Evolutionary conservation across 805 yeast genomes (phyloP).

Genomic region (Dipodascopsis uninucleata): DNA sequence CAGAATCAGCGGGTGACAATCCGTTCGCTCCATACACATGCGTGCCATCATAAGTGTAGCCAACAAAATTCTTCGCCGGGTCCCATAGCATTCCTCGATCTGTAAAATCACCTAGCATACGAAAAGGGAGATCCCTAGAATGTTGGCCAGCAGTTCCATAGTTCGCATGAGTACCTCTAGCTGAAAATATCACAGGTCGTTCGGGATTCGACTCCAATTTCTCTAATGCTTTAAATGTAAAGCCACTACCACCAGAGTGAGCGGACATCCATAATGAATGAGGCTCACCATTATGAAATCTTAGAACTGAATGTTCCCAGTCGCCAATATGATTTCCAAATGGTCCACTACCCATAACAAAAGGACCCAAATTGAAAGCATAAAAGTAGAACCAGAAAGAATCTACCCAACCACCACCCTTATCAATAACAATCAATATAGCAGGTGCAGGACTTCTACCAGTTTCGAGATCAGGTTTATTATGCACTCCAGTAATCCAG

Average conservation of each 20-base stretch:
- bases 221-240: constrained; percentile 70
- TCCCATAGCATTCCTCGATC: constrained; percentile 97
- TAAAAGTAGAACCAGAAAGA: constrained; percentile 96
- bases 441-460: constrained; percentile 83
- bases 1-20: constrained; percentile 34
- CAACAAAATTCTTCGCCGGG: constrained; percentile 75
- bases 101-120: constrained; percentile 85
- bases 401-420: constrained; percentile 92
- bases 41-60: constrained; percentile 74
- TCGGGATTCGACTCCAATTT: constrained; percentile 45
- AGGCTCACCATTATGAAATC: constrained; percentile 80
- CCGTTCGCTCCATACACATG: constrained; percentile 30
- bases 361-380: constrained; percentile 91
- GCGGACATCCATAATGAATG: constrained; percentile 93
- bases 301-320: constrained; percentile 92
- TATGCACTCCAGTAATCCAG: constrained; percentile 75
- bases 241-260: constrained; percentile 96
- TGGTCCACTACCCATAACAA: constrained; percentile 96
- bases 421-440: constrained; percentile 75
- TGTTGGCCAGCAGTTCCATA: constrained; percentile 95
- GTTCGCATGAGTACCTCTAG: constrained; percentile 96
- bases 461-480: constrained; percentile 63
- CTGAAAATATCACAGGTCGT: constrained; percentile 80
- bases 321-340: constrained; percentile 97
- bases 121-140: constrained; percentile 91